These are phyloP conservation scores for Podochytrium sp. DNA, from an alignment of 192 early-diverging fungal species.

Conservation along the genomic window DNA sequence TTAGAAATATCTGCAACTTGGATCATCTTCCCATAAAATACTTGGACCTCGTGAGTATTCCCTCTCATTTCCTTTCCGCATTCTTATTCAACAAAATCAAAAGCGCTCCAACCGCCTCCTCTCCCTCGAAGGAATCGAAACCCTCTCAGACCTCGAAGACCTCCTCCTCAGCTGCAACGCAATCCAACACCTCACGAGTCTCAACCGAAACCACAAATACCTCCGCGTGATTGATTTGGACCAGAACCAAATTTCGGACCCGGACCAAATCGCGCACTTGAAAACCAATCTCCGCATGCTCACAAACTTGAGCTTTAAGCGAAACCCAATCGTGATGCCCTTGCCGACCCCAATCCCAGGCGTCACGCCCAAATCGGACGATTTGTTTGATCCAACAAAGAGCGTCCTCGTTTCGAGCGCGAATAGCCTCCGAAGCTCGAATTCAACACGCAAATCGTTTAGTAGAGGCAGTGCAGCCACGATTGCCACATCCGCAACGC, in stretches of 20 bases:
- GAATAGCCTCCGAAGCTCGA: neutral
- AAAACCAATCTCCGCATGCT: conserved; percentile 35
- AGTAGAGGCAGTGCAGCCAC: neutral
- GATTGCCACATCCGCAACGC: neutral
- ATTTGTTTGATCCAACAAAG: neutral
- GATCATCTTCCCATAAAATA: conserved; percentile 48
- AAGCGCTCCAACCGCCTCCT: conserved; percentile 46
- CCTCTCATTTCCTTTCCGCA: neutral
- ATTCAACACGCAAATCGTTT: neutral
- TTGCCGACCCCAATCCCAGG: conserved; percentile 18
- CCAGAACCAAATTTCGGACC: conserved; percentile 39
- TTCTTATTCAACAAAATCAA: conserved; percentile 1
- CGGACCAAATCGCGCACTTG: conserved; percentile 32
- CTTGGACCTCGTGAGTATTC: conserved; percentile 51
- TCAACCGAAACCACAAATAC: conserved; percentile 30
- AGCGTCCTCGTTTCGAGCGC: neutral
- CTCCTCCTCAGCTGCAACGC: conserved; percentile 46
- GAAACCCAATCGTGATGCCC: conserved; percentile 43
- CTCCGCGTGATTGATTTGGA: conserved; percentile 41
- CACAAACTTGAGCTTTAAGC: conserved; percentile 33
- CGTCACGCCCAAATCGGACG: neutral
- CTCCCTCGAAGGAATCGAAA: conserved; percentile 46
- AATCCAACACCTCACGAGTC: conserved; percentile 34
- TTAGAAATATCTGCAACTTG: conserved; percentile 46
- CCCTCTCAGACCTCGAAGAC: conserved; percentile 46